Percentiles rank a stretch among this genome's conserved stretches.
Evolutionary conservation across 2,329 filamentous ascomycete species (phyloP).

Genomic region (Fusarium caatingaense): DNA sequence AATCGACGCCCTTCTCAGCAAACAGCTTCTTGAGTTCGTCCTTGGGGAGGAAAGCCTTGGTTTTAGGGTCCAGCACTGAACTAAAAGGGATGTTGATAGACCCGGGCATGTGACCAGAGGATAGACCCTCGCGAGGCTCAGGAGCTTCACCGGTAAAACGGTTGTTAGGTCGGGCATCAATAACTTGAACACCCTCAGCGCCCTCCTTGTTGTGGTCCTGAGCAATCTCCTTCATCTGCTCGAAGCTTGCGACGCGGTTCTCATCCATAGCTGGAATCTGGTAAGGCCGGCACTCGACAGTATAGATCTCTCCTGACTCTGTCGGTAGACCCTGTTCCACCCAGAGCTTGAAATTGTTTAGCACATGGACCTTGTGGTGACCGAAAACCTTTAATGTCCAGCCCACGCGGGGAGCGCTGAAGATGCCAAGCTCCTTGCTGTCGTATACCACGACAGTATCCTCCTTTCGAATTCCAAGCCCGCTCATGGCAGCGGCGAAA

Average conservation of each 20-base stretch:
- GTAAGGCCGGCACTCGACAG: slow-evolving; percentile 72
- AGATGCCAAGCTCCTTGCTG: slow-evolving; percentile 88
- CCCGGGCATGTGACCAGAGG: slow-evolving; percentile 91
- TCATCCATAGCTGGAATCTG: slow-evolving; percentile 71
- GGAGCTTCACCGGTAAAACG: slow-evolving; percentile 85
- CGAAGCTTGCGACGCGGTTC: slow-evolving; percentile 79
- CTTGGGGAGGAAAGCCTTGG: slow-evolving; percentile 80
- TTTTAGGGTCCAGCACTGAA: slow-evolving; percentile 82
- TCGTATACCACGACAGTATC: slow-evolving; percentile 97
- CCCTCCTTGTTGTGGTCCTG: slow-evolving; percentile 84
- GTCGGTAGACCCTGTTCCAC: slow-evolving; percentile 83
- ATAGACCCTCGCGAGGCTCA: slow-evolving; percentile 86
- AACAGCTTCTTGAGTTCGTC: slow-evolving; percentile 82
- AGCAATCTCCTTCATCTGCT: slow-evolving; percentile 83
- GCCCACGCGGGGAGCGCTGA: slow-evolving; percentile 90
- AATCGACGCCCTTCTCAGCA: slow-evolving; percentile 81
- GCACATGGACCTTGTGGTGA: slow-evolving; percentile 85
- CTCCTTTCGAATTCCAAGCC: slow-evolving; percentile 85
- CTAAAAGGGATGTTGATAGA: slow-evolving; percentile 85
- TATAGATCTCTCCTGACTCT: slow-evolving; percentile 81
- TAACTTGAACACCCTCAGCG: slow-evolving; percentile 82
- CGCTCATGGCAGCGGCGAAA: slow-evolving; percentile 89
- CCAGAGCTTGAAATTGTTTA: slow-evolving; percentile 98
- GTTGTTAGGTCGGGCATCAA: slow-evolving; percentile 85
- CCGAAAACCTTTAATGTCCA: slow-evolving; percentile 95